A percentile compares a stretch with the other conserved stretches of the same genome.
Evolutionary conservation across 768 basidiomycete genomes (phyloP).

Genomic region (Lyophyllum semitale): DNA sequence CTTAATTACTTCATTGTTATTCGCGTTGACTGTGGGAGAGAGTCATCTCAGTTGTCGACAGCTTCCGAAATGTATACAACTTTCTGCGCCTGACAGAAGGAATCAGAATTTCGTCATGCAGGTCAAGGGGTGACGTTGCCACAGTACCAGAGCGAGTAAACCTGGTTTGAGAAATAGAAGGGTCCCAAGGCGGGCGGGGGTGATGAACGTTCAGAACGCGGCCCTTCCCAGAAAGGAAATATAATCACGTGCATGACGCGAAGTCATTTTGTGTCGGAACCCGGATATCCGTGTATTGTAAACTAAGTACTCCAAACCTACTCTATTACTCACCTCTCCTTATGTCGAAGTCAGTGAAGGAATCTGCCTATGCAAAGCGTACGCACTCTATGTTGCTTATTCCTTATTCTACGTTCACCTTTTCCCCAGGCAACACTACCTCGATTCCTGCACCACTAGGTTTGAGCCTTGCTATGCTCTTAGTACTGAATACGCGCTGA

Average conservation of each 20-base stretch:
- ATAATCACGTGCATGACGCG: constrained; percentile 19
- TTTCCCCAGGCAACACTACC: constrained; percentile 26
- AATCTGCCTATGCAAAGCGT: constrained; percentile 31
- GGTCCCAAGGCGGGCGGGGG: too few species aligned
- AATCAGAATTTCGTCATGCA: too few species aligned
- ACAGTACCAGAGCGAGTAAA: too few species aligned
- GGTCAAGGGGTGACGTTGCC: too few species aligned
- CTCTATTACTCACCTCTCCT: background rate
- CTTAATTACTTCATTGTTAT: too few species aligned
- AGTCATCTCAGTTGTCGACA: too few species aligned
- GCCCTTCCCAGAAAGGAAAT: constrained; percentile 3
- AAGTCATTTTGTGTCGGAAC: background rate
- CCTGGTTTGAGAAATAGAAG: too few species aligned
- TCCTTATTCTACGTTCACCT: background rate
- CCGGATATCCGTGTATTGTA: constrained; percentile 5
- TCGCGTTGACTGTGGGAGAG: too few species aligned
- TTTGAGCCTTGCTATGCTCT: constrained; percentile 15
- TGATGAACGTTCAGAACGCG: background rate
- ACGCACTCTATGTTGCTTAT: background rate
- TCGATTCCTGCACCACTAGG: constrained; percentile 40
- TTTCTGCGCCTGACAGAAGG: too few species aligned
- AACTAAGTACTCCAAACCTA: background rate
- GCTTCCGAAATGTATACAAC: too few species aligned
- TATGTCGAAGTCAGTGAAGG: constrained; percentile 41
- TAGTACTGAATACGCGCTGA: background rate